Percentiles rank a stretch among this genome's conserved stretches.
These are phyloP conservation scores for Colletotrichum paranaense DNA, from an alignment of 2,329 filamentous ascomycete species.

Conservation along the genomic window DNA sequence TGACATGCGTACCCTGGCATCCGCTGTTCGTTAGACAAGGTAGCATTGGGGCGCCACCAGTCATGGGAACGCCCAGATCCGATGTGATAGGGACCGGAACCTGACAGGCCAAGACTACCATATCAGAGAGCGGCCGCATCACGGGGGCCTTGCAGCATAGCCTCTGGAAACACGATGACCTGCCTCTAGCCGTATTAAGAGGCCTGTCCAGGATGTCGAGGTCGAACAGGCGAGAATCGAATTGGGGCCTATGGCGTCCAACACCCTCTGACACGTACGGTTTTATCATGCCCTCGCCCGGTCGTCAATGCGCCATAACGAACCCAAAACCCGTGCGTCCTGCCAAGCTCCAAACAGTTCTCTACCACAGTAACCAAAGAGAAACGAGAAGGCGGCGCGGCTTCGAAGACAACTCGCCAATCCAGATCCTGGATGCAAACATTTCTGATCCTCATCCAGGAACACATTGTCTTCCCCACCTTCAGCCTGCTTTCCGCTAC, in stretches of 20 bases:
- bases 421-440: not conserved
- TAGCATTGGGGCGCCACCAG: constrained; percentile 1
- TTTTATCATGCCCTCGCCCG: constrained; percentile 25
- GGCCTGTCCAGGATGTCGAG: not conserved
- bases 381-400: constrained; percentile 1
- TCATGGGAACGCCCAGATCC: constrained; percentile 10
- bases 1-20: constrained; percentile 5
- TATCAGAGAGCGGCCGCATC: not conserved
- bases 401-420: constrained; percentile 19
- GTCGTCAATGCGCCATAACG: constrained; percentile 27
- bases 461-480: constrained; percentile 27
- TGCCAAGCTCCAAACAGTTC: constrained; percentile 26
- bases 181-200: not conserved
- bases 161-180: not conserved
- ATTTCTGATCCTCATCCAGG: constrained; percentile 19
- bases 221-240: not conserved
- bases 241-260: not conserved
- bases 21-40: constrained; percentile 20
- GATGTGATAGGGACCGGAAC: constrained; percentile 19
- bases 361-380: not conserved
- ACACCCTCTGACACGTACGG: constrained; percentile 28
- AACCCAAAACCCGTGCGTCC: constrained; percentile 27
- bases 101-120: constrained; percentile 5
- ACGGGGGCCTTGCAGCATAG: not conserved
- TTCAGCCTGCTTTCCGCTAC: constrained; percentile 15